A percentile compares a stretch with the other conserved stretches of the same genome.
Evolutionary conservation across 805 yeast species (phyloP).

Genomic region (Yarrowia sp.): DNA sequence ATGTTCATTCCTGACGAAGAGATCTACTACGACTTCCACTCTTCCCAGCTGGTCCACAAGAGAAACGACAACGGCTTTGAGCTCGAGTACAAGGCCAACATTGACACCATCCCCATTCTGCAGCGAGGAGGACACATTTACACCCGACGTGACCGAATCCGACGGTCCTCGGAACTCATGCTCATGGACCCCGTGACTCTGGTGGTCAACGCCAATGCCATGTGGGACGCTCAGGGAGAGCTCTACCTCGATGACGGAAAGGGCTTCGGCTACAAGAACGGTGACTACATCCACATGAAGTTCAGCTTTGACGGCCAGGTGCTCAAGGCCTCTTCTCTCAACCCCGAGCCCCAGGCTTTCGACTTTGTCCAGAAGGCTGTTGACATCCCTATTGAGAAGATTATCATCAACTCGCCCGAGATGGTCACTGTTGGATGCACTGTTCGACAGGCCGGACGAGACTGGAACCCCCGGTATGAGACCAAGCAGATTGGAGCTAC

Average conservation of each 20-base stretch:
- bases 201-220: conserved; percentile 50
- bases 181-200: conserved; percentile 73
- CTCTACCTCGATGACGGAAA: conserved; percentile 85
- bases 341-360: conserved; percentile 4
- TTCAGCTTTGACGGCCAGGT: conserved; percentile 41
- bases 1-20: conserved; percentile 50
- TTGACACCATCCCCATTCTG: conserved; percentile 66
- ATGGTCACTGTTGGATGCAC: background rate
- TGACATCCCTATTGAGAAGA: conserved; percentile 27
- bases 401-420: conserved; percentile 22
- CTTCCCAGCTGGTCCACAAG: background rate
- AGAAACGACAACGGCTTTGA: conserved; percentile 24
- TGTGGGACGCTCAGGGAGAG: conserved; percentile 51
- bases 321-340: background rate
- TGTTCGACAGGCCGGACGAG: background rate
- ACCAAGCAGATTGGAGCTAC: background rate
- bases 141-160: conserved; percentile 63
- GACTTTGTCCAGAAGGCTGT: background rate
- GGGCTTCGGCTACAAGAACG: conserved; percentile 52
- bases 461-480: conserved; percentile 5
- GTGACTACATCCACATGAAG: conserved; percentile 46
- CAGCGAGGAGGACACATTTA: conserved; percentile 77
- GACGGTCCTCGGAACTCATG: conserved; percentile 79
- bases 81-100: conserved; percentile 42
- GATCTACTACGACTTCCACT: conserved; percentile 39